A percentile compares a stretch with the other conserved stretches of the same genome.
Conservation (phyloP, 2,329 filamentous ascomycete species). For the Stagonosporopsis rhizophila region DNA sequence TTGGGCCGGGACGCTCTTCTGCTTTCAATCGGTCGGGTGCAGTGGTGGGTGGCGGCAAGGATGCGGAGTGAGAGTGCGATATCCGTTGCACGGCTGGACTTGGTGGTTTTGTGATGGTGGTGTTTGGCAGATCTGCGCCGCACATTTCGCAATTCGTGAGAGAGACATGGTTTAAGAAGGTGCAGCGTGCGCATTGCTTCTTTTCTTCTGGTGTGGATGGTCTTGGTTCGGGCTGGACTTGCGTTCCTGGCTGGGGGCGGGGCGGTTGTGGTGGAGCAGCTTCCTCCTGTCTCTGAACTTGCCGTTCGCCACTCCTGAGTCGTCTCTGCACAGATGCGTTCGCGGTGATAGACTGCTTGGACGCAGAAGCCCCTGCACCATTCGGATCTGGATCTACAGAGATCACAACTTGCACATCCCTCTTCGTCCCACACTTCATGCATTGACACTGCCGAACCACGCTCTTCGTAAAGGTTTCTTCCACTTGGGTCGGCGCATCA, state of each 20-base stretch:
- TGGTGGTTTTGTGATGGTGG: conserved; percentile 31
- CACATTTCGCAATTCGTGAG: conserved; percentile 46
- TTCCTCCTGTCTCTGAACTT: conserved; percentile 17
- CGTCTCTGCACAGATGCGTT: conserved; percentile 14
- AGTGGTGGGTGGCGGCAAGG: conserved; percentile 30
- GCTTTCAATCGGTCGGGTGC: conserved; percentile 4
- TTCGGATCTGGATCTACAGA: conserved; percentile 42
- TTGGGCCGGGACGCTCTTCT: conserved; percentile 25
- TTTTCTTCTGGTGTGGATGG: conserved; percentile 37
- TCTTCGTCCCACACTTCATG: conserved; percentile 45
- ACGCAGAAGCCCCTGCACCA: neutral
- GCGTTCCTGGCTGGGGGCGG: conserved; percentile 21
- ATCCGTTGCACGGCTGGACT: conserved; percentile 28
- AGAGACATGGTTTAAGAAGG: conserved; percentile 44
- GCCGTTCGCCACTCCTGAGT: conserved; percentile 1
- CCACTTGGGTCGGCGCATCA: conserved; percentile 38
- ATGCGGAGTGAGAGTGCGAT: conserved; percentile 41
- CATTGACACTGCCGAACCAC: conserved; percentile 45
- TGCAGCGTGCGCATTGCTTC: conserved; percentile 46
- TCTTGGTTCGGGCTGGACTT: conserved; percentile 15
- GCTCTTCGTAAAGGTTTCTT: conserved; percentile 42
- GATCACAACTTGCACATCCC: conserved; percentile 45
- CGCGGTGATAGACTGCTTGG: neutral
- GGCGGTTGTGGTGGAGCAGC: conserved; percentile 27
- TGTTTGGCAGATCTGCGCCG: conserved; percentile 35